These are phyloP conservation scores for Starmerella floris DNA, from an alignment of 805 yeast species.

Conservation along the genomic window DNA sequence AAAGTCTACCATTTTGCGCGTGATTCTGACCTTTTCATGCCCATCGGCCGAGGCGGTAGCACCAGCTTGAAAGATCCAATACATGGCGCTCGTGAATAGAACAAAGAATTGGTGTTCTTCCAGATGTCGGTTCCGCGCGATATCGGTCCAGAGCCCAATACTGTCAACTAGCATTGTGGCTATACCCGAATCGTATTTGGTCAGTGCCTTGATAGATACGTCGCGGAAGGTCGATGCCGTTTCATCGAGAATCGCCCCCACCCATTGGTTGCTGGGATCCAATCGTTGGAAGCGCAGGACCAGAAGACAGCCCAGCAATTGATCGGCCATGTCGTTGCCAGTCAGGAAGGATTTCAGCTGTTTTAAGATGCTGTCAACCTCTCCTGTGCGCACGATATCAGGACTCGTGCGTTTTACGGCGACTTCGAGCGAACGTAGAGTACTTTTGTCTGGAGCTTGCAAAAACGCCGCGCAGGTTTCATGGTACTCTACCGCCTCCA, in stretches of 20 bases:
- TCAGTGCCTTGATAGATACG: not conserved
- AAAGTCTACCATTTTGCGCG: not conserved
- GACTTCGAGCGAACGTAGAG: not conserved
- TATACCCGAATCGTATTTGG: not conserved
- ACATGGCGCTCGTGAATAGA: constrained; percentile 4
- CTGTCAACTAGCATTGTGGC: not conserved
- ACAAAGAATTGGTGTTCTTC: constrained; percentile 7
- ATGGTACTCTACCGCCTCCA: not conserved
- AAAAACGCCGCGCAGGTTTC: not conserved
- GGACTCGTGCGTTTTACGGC: not conserved
- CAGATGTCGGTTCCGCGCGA: not conserved
- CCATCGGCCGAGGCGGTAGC: not conserved
- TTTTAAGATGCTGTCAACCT: not conserved
- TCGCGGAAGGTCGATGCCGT: not conserved
- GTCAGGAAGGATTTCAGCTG: not conserved
- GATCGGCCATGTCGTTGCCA: not conserved
- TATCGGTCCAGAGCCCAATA: constrained; percentile 3
- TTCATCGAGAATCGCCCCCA: not conserved
- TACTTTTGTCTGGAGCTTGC: not conserved
- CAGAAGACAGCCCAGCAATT: not conserved
- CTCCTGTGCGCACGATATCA: not conserved
- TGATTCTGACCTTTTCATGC: not conserved
- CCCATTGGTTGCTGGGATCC: not conserved
- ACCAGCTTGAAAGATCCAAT: constrained; percentile 4
- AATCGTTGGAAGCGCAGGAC: not conserved